phyloP scores from a whole-genome alignment of 192 early-diverging fungal genomes.

The Tieghemiomyces parasiticus region DNA sequence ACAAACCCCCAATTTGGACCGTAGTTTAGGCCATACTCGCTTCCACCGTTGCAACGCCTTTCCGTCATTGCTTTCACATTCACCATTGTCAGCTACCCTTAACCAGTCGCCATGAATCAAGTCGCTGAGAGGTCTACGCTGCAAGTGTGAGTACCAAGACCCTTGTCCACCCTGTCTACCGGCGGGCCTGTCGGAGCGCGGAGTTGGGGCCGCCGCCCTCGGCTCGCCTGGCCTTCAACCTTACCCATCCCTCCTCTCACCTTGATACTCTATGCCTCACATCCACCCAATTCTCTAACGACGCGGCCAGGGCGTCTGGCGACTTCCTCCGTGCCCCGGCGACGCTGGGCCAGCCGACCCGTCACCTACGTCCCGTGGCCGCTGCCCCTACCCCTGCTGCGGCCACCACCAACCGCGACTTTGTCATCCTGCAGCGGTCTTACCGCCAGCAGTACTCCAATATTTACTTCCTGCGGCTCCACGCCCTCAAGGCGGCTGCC shows the following conservation, averaged over 20 bases:
- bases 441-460: slow-evolving; percentile 78
- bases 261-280: background rate
- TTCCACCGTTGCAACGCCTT: no score
- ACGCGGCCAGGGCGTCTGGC: background rate
- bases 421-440: slow-evolving; percentile 38
- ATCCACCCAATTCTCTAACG: background rate
- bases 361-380: background rate
- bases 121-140: background rate
- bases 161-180: background rate
- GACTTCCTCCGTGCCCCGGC: background rate
- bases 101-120: background rate
- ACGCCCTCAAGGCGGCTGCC: slow-evolving; percentile 41
- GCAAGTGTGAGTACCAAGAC: background rate
- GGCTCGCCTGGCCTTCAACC: background rate
- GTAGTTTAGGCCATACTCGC: no score
- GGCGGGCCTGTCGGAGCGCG: background rate
- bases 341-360: background rate
- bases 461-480: slow-evolving; percentile 67
- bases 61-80: no score
- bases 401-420: slow-evolving; percentile 14
- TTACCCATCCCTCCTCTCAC: background rate
- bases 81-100: no score
- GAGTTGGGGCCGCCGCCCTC: background rate
- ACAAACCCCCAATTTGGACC: no score
- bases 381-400: background rate